Evolutionary conservation across 345 rosid genomes (phyloP).

Genomic region (Bretschneidera sinensis): DNA sequence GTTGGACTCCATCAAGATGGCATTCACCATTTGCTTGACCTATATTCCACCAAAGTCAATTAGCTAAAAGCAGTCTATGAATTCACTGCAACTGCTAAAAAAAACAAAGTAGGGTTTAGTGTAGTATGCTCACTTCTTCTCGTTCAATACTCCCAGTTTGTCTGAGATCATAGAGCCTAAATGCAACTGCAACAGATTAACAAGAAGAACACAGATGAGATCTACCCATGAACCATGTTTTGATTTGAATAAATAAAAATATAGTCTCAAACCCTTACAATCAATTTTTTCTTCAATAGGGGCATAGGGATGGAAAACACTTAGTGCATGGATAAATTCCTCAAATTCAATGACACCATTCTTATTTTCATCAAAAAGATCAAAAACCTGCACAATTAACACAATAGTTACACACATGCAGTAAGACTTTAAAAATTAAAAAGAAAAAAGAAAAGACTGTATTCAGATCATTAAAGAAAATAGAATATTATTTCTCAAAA

Average conservation of each 20-base stretch:
- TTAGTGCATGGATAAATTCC: constrained; percentile 71
- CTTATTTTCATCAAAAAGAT: constrained; percentile 80
- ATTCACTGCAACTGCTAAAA: no score
- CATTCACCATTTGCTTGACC: constrained; percentile 87
- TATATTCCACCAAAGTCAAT: constrained; percentile 17
- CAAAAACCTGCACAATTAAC: constrained; percentile 46
- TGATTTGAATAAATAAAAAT: background rate
- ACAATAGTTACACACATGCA: constrained; percentile 2
- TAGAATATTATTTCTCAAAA: background rate
- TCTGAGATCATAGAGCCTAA: constrained; percentile 79
- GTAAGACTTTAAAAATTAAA: background rate
- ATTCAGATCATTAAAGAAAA: background rate
- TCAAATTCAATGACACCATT: constrained; percentile 89
- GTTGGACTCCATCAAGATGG: constrained; percentile 64
- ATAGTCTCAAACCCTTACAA: constrained; percentile 43
- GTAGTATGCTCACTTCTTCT: constrained; percentile 62
- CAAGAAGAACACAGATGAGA: background rate
- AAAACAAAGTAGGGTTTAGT: background rate
- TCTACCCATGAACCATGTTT: background rate
- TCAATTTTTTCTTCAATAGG: constrained; percentile 70
- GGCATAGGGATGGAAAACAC: constrained; percentile 73
- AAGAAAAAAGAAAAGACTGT: background rate
- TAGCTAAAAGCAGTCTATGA: background rate
- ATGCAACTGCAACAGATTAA: constrained; percentile 56
- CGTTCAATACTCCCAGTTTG: constrained; percentile 80